Evolutionary conservation across 345 rosid genomes (phyloP).

Genomic region (Lepidium aucheri): DNA sequence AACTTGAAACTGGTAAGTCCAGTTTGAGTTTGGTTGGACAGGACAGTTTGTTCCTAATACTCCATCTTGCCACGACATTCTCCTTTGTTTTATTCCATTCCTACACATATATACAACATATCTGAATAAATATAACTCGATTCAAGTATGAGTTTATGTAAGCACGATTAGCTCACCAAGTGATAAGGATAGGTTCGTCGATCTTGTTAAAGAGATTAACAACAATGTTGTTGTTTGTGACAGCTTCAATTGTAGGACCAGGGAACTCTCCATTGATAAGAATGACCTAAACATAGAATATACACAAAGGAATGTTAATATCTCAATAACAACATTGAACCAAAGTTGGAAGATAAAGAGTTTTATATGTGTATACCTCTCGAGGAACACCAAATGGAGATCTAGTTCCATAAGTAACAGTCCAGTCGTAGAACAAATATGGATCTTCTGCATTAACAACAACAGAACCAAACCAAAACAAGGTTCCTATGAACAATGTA

Average conservation of each 20-base stretch:
- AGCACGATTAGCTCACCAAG: slow-evolving; percentile 39
- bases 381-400: slow-evolving; percentile 44
- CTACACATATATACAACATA: slow-evolving; percentile 24
- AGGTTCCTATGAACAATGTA: slow-evolving; percentile 22
- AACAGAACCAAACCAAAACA: slow-evolving; percentile 23
- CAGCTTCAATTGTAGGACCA: slow-evolving; percentile 73
- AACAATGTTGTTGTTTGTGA: slow-evolving; percentile 70
- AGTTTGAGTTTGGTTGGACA: slow-evolving; percentile 56
- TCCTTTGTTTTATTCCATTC: slow-evolving; percentile 73
- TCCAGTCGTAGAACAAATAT: slow-evolving; percentile 55
- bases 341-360: neutral
- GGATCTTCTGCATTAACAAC: slow-evolving; percentile 50
- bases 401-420: slow-evolving; percentile 50
- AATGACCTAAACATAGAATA: slow-evolving; percentile 68
- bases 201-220: slow-evolving; percentile 61
- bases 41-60: slow-evolving; percentile 91
- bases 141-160: neutral
- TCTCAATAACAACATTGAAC: neutral
- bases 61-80: slow-evolving; percentile 79
- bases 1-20: slow-evolving; percentile 74
- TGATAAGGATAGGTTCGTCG: slow-evolving; percentile 70
- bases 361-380: slow-evolving; percentile 13
- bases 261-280: slow-evolving; percentile 81
- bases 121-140: neutral
- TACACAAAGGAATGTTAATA: neutral